Conservation (phyloP, 176 grass and related monocot genomes). For the Zea mays region DNA sequence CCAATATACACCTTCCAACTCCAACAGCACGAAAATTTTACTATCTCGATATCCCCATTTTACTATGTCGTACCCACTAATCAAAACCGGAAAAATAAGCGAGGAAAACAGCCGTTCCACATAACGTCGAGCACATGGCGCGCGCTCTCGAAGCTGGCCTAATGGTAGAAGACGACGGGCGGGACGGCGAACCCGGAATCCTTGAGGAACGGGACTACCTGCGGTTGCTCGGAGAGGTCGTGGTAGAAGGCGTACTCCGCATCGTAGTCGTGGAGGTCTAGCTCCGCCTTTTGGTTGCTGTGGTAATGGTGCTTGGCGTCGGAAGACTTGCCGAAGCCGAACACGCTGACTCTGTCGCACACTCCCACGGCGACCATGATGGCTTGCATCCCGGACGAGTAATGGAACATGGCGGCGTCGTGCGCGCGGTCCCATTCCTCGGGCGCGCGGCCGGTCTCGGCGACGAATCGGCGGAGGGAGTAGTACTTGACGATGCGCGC, state of each 20-base stretch:
- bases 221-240: slow-evolving; percentile 57
- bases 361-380: slow-evolving; percentile 84
- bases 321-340: slow-evolving; percentile 73
- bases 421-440: slow-evolving; percentile 64
- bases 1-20: slow-evolving; percentile 43
- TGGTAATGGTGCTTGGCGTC: slow-evolving; percentile 95
- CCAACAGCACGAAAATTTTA: slow-evolving; percentile 20
- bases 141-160: slow-evolving; percentile 8
- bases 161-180: slow-evolving; percentile 77
- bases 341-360: slow-evolving; percentile 77
- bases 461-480: slow-evolving; percentile 71
- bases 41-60: slow-evolving; percentile 38
- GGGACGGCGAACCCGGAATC: slow-evolving; percentile 62
- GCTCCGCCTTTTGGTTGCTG: slow-evolving; percentile 82
- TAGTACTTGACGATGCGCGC: slow-evolving; percentile 88
- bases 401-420: slow-evolving; percentile 73
- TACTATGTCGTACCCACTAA: slow-evolving; percentile 32
- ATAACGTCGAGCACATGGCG: slow-evolving; percentile 39
- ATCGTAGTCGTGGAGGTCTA: slow-evolving; percentile 92
- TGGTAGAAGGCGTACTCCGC: slow-evolving; percentile 89
- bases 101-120: neutral
- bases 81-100: neutral
- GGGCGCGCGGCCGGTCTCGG: slow-evolving; percentile 47
- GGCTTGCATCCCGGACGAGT: slow-evolving; percentile 93
- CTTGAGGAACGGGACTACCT: slow-evolving; percentile 85